These are phyloP conservation scores for Backusella macrospora DNA, from an alignment of 192 early-diverging fungal genomes.

Conservation along the genomic window DNA sequence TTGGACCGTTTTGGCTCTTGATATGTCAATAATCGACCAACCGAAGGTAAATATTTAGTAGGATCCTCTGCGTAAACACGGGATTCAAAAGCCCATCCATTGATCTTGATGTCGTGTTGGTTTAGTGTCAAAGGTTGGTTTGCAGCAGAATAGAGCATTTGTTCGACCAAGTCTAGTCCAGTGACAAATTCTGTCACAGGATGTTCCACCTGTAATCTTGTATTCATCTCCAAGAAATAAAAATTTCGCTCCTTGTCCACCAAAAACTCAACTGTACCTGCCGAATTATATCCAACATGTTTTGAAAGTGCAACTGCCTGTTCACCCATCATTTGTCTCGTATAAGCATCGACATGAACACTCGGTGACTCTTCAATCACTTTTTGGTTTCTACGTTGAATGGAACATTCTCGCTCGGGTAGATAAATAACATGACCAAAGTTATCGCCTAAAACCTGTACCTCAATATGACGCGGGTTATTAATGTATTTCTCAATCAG, in stretches of 20 bases:
- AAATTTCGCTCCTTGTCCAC: conserved; percentile 74
- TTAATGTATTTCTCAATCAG: conserved; percentile 94
- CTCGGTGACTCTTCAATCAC: conserved; percentile 88
- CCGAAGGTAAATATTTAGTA: conserved; percentile 89
- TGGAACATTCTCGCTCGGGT: conserved; percentile 89
- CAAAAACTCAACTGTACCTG: conserved; percentile 78
- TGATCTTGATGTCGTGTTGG: conserved; percentile 76
- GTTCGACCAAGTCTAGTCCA: conserved; percentile 90
- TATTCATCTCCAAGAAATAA: conserved; percentile 85
- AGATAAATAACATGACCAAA: conserved; percentile 79
- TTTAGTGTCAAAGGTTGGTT: conserved; percentile 68
- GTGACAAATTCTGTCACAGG: conserved; percentile 82
- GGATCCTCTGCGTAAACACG: conserved; percentile 97
- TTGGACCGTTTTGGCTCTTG: conserved; percentile 68
- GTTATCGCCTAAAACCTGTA: conserved; percentile 72
- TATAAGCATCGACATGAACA: conserved; percentile 62
- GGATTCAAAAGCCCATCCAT: conserved; percentile 95
- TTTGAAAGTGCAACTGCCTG: conserved; percentile 77
- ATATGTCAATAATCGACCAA: conserved; percentile 85
- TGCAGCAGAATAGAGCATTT: conserved; percentile 93
- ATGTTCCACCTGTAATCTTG: conserved; percentile 80
- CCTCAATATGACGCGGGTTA: conserved; percentile 78
- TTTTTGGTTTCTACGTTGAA: conserved; percentile 82
- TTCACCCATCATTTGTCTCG: conserved; percentile 73
- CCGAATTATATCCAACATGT: conserved; percentile 74